Evolutionary conservation across 192 early-diverging fungal species (phyloP).

Genomic region (Obelidium mucronatum): DNA sequence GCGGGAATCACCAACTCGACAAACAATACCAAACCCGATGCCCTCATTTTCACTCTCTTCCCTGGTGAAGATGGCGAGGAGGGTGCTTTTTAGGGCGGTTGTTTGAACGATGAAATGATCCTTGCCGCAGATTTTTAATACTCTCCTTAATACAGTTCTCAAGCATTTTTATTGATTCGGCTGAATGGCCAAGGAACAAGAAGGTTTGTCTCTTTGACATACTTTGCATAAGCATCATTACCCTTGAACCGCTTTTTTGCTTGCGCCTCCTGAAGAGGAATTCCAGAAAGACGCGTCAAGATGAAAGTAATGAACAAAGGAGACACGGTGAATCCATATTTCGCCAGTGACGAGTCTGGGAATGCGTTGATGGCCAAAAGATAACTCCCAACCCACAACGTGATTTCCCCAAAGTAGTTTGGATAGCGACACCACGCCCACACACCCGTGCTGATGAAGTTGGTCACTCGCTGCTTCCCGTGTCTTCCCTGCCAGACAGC

Average conservation of each 20-base stretch:
- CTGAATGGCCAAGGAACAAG: slow-evolving; percentile 29
- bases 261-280: slow-evolving; percentile 39
- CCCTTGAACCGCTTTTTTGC: slow-evolving; percentile 27
- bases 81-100: too few species aligned
- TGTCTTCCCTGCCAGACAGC: slow-evolving; percentile 32
- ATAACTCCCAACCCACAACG: slow-evolving; percentile 36
- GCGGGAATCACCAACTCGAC: too few species aligned
- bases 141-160: too few species aligned
- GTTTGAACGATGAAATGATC: too few species aligned
- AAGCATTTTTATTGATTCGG: not conserved
- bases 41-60: too few species aligned
- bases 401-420: slow-evolving; percentile 43
- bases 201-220: slow-evolving; percentile 27
- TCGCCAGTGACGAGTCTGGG: slow-evolving; percentile 24
- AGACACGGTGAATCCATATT: slow-evolving; percentile 26
- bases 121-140: too few species aligned
- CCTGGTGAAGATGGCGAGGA: too few species aligned
- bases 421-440: slow-evolving; percentile 36
- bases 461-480: slow-evolving; percentile 4
- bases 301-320: slow-evolving; percentile 36
- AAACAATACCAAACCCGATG: too few species aligned
- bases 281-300: slow-evolving; percentile 32
- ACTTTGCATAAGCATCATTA: slow-evolving; percentile 32
- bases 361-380: slow-evolving; percentile 23
- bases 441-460: slow-evolving; percentile 34